Base-by-base conservation (phyloP, 352 stramenopile species). In the Globisporangium cystogenes region DNA sequence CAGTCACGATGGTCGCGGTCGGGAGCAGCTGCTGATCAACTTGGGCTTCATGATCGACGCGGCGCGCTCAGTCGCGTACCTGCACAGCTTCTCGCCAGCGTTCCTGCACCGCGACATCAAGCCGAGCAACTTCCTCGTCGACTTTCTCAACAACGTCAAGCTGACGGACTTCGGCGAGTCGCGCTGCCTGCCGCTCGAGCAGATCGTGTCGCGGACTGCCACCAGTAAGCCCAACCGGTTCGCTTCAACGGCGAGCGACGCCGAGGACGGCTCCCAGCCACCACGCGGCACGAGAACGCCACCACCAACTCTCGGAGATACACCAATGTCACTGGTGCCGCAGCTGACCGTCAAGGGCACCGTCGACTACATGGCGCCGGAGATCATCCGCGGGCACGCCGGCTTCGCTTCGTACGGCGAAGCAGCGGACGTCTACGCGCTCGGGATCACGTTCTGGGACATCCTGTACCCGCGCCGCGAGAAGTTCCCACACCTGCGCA, bases 81-180 rank as follows among this genome's bases (percentile, higher is more conserved):
- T 82, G 18, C 72, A 82, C 45, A 76, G 65, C 42, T 80, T 80
- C 48, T 74, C 72, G 26, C 72, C 72, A 8, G 51, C 72, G 4
- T 80, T 82, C 37, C 46, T 82, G 29, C 72, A 82, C 55, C 63
- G 72, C 21, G 70, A 82, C 27, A 80, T 82, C 62, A 76, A 76
- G 23, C 72, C 72, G 20, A 59, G 62, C 0, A 94, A 90, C 51
- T 88, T 91, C 39, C 63, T 89, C 4, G 64, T 89, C 6, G 52
- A 58, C 24, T 15, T 4, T 14, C 27, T 51, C 2, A 21, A 12
- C 5, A 54, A 41, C n/a, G 48, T 54, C 1, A 54, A 54, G 39
- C 36, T 88, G 23, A 77, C 69, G 4, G 48, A 53, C 36, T 53
- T 53, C 21, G 48, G 36, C 2, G 74, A 76, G 26, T 74, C 69